Percentiles rank a stretch among this genome's conserved stretches.
Evolutionary conservation across 139 green algal genomes (phyloP).

Genomic region (Picochlorum costavermella): DNA sequence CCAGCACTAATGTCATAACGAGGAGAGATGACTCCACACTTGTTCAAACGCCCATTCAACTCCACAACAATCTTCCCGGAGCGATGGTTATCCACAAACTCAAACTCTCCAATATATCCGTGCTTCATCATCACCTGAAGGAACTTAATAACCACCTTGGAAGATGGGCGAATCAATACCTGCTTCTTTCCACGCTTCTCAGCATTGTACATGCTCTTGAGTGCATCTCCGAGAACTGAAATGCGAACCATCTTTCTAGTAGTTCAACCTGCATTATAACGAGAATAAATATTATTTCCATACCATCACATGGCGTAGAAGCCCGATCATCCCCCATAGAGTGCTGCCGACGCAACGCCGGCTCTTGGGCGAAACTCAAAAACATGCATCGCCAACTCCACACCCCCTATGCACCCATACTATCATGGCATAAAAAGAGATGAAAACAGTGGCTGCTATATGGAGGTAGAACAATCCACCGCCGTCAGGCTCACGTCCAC

Average conservation of each 20-base stretch:
- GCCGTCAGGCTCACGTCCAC: no score
- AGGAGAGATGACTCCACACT: slow-evolving; percentile 97
- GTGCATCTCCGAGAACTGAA: slow-evolving; percentile 88
- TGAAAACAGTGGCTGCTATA: no score
- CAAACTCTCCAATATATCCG: slow-evolving; percentile 99
- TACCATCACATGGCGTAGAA: no score
- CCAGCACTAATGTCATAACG: slow-evolving; percentile 84
- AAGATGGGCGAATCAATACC: slow-evolving; percentile 90
- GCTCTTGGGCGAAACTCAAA: no score
- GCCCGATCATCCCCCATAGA: no score
- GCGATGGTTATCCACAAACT: slow-evolving; percentile 96
- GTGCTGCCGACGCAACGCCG: no score
- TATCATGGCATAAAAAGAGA: no score
- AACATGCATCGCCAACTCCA: no score
- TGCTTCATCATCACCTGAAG: slow-evolving; percentile 92
- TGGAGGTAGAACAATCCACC: no score
- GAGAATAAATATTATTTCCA: no score
- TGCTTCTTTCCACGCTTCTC: slow-evolving; percentile 97
- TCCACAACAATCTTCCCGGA: slow-evolving; percentile 98
- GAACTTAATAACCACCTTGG: slow-evolving; percentile 99
- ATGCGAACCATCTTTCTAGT: slow-evolving; percentile 82
- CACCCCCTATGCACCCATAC: no score
- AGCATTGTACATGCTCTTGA: slow-evolving; percentile 98
- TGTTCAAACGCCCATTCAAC: slow-evolving; percentile 98
- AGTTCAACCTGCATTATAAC: no score